Evolutionary conservation across 169 alveolate species (phyloP).

Genomic region (Miamiensis avidus): DNA sequence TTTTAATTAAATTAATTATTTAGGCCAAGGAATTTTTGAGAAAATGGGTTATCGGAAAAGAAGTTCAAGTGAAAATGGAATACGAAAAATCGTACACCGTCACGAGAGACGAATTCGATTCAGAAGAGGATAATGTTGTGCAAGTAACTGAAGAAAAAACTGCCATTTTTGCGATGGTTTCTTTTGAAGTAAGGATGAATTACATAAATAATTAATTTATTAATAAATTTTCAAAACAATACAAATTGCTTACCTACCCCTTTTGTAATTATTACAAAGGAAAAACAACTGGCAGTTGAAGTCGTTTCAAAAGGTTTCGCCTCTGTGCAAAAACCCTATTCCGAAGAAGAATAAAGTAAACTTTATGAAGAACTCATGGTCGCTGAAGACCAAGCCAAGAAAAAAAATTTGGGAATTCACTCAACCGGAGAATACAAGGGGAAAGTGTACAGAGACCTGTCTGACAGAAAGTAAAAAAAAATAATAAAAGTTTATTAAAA

Average conservation of each 20-base stretch:
- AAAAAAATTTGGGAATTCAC: slow-evolving; percentile 59
- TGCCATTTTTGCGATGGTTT: slow-evolving; percentile 57
- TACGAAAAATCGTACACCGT: slow-evolving; percentile 47
- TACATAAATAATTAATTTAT: background rate
- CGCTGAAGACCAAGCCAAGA: slow-evolving; percentile 68
- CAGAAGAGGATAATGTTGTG: slow-evolving; percentile 35
- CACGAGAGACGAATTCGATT: slow-evolving; percentile 29
- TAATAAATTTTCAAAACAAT: background rate
- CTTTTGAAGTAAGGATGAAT: slow-evolving; percentile 39
- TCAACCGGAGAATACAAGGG: background rate
- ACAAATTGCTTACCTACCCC: too few relatives aligned
- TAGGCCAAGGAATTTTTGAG: slow-evolving; percentile 68
- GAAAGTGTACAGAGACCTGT: background rate
- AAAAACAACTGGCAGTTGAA: slow-evolving; percentile 54
- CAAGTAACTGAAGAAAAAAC: slow-evolving; percentile 45
- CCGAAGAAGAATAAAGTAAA: slow-evolving; percentile 74
- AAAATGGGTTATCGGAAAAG: slow-evolving; percentile 70
- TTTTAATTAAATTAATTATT: too few relatives aligned
- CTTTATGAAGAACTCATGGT: slow-evolving; percentile 63
- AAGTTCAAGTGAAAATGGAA: slow-evolving; percentile 69
- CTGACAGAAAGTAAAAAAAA: background rate
- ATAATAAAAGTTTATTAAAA: too few relatives aligned
- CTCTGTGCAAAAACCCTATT: slow-evolving; percentile 55
- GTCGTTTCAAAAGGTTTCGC: slow-evolving; percentile 69
- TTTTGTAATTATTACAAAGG: slow-evolving; percentile 2